phyloP scores from a whole-genome alignment of 1,284 basidiomycete species.

The Ceratobasidium sp. region DNA sequence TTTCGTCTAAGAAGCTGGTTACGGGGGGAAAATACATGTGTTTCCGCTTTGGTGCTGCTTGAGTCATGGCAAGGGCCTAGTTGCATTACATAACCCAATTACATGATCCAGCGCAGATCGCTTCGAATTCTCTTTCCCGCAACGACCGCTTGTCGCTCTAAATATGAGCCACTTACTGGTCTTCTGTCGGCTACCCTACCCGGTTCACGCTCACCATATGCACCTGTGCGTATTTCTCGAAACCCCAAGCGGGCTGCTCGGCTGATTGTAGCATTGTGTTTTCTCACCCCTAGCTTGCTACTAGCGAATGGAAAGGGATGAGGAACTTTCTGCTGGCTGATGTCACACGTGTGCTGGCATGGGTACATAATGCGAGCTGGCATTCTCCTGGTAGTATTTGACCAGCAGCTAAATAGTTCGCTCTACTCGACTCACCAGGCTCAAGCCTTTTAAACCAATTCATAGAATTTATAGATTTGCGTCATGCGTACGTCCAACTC shows the following conservation, averaged over 20 bases:
- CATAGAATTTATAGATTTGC: too few relatives aligned
- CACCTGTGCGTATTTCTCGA: not conserved
- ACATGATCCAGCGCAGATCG: too few relatives aligned
- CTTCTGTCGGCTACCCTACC: not conserved
- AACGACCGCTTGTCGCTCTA: not conserved
- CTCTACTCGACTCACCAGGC: too few relatives aligned
- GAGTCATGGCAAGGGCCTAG: too few relatives aligned
- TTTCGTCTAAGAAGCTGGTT: too few relatives aligned
- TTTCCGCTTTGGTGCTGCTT: too few relatives aligned
- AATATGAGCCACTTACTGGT: not conserved
- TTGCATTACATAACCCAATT: too few relatives aligned
- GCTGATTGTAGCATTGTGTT: not conserved
- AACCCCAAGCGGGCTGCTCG: conserved; percentile 2
- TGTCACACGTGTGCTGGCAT: conserved; percentile 5
- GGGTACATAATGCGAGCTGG: conserved; percentile 4
- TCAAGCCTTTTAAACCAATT: too few relatives aligned
- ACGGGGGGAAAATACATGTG: too few relatives aligned
- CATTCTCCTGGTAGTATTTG: too few relatives aligned
- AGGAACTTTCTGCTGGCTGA: not conserved
- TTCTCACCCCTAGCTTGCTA: not conserved
- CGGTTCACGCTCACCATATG: not conserved
- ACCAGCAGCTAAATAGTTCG: too few relatives aligned
- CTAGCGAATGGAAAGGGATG: not conserved
- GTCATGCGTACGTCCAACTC: not conserved
- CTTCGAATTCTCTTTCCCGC: not conserved